Base-by-base conservation (phyloP, 345 rosid species). In the Eucalyptus lansdowneana region DNA sequence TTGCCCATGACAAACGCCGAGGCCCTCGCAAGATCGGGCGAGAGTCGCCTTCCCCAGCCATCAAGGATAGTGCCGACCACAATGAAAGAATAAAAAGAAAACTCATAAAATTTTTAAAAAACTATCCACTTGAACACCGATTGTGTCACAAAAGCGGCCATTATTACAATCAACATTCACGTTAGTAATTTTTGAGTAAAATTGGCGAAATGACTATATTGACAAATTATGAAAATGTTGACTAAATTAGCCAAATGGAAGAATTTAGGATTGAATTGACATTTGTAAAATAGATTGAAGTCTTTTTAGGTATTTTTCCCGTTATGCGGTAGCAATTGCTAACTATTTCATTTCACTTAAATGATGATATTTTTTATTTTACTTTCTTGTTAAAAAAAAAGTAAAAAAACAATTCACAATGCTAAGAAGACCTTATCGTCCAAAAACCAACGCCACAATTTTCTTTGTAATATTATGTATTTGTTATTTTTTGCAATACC, bases 1-100 rank as follows among this genome's bases (percentile, higher is more conserved):
- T 56, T 10, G 29, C 29, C 29, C 29, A 24, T 9, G 13, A 22
- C 62, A 0, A 22, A 0, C 3, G 9, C 62, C 14, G 5, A 56
- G 62, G 62, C 62, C 13, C 29, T 56, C 0, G 0, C 6, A 22
- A 24, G 62, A 56, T 56, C 0, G 2, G 29, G 29, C 0, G 6
- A 24, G 6, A 1, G 29, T 25, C 1, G 7, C 13, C 29, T 56
- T 56, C 0, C 62, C 62, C 3, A 24, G 1, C 29, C 62, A 56
- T 9, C 21, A 25, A 22, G 29, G 62, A 56, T 22, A 29, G 29
- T 24, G 62, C 1, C 0, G 6, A 24, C 29, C 62, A 24, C 13
- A 56, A 24, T 56, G 62, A 56, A 56, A 56, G 62, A 56, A 56
- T 22, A 24, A 22, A 56, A 24, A 56, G 12, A 56, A 56, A 56